These are phyloP conservation scores for Leptographium flavum DNA, from an alignment of 2,329 filamentous ascomycete species.

Conservation along the genomic window DNA sequence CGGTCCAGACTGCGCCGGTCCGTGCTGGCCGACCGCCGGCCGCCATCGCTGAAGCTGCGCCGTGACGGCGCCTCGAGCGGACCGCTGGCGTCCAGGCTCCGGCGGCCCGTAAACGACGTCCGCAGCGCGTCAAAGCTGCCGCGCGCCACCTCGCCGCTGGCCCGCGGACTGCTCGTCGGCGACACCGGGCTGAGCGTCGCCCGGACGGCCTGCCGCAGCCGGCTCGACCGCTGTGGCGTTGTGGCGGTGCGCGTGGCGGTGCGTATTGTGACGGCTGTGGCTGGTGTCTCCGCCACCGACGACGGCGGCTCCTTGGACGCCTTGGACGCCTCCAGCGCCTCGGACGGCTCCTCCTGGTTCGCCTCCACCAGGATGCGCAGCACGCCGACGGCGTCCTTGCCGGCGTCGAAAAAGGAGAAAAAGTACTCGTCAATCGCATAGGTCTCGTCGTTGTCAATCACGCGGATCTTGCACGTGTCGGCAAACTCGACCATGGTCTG, in stretches of 20 bases:
- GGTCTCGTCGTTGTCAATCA: constrained; percentile 86
- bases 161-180: constrained; percentile 33
- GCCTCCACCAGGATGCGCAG: constrained; percentile 60
- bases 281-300: no score
- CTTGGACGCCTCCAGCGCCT: neutral
- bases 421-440: constrained; percentile 98
- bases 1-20: constrained; percentile 24
- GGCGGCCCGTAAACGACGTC: constrained; percentile 23
- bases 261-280: neutral
- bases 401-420: constrained; percentile 85
- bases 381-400: constrained; percentile 68
- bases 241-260: neutral
- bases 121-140: constrained; percentile 40
- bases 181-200: constrained; percentile 44
- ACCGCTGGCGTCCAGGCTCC: constrained; percentile 38
- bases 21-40: constrained; percentile 35
- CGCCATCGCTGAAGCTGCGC: constrained; percentile 49
- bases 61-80: constrained; percentile 26
- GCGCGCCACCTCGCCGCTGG: constrained; percentile 37
- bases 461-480: constrained; percentile 83
- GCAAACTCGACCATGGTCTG: constrained; percentile 73
- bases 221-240: constrained; percentile 16
- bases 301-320: neutral
- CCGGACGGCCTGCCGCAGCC: constrained; percentile 41
- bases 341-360: constrained; percentile 25